Conservation (phyloP, 192 early-diverging fungal genomes). For the Umbelopsis sp. region DNA sequence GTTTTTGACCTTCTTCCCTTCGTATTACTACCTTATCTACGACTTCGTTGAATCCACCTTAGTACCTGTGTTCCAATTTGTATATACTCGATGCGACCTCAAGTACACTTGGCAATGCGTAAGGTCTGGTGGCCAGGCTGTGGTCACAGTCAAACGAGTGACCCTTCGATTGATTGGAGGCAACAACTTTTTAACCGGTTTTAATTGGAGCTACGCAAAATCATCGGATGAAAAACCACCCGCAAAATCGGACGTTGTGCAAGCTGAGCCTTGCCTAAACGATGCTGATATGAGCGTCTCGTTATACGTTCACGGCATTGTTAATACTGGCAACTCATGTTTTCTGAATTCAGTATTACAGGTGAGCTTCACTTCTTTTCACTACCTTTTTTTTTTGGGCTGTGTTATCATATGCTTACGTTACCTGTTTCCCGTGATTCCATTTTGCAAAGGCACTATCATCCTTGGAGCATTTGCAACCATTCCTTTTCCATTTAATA, state of each 20-base stretch:
- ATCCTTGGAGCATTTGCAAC: neutral
- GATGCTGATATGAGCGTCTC: neutral
- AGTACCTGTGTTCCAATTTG: slow-evolving; percentile 9
- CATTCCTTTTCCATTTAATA: neutral
- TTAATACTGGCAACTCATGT: slow-evolving; percentile 92
- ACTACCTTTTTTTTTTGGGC: neutral
- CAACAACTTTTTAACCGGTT: slow-evolving; percentile 15
- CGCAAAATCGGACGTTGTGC: neutral
- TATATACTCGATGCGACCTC: slow-evolving; percentile 11
- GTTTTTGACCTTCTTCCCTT: slow-evolving; percentile 7
- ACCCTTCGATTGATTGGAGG: slow-evolving; percentile 7
- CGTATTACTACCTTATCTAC: slow-evolving; percentile 15
- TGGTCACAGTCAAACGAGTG: slow-evolving; percentile 1
- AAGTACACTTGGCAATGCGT: slow-evolving; percentile 6
- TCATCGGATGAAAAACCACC: neutral
- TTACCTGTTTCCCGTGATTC: neutral
- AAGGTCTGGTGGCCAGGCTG: slow-evolving; percentile 2
- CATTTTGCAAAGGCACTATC: slow-evolving; percentile 1
- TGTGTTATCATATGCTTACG: slow-evolving; percentile 14
- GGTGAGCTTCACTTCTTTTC: slow-evolving; percentile 41
- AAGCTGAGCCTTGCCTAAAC: neutral
- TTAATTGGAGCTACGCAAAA: slow-evolving; percentile 7
- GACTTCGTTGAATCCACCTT: slow-evolving; percentile 4
- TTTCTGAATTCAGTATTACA: slow-evolving; percentile 94
- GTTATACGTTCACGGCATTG: slow-evolving; percentile 62